These are phyloP conservation scores for Erucastrum elatum DNA, from an alignment of 345 rosid genomes.

Conservation along the genomic window DNA sequence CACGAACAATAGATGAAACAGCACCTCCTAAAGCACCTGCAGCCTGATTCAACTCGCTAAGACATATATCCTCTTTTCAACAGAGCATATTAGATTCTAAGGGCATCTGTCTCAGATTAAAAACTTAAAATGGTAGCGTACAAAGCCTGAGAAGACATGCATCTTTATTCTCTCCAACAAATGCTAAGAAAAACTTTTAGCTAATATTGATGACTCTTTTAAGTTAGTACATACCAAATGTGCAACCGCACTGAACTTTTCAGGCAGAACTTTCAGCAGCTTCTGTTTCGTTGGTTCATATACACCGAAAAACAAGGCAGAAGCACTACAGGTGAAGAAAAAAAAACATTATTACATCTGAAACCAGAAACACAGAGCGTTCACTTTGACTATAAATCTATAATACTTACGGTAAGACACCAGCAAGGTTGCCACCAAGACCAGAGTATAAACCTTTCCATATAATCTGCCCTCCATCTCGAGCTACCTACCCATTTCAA, in stretches of 20 bases:
- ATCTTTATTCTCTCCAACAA: not conserved
- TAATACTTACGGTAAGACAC: slow-evolving; percentile 82
- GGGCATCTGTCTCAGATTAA: slow-evolving; percentile 6
- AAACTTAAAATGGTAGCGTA: not conserved
- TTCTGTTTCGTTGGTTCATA: slow-evolving; percentile 71
- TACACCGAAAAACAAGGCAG: slow-evolving; percentile 66
- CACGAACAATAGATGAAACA: slow-evolving; percentile 73
- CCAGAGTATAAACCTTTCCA: slow-evolving; percentile 84
- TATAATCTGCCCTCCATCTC: slow-evolving; percentile 62
- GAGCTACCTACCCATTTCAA: slow-evolving; percentile 54
- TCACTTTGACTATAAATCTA: not conserved
- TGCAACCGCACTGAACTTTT: slow-evolving; percentile 60
- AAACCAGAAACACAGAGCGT: not conserved
- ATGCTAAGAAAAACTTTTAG: not conserved
- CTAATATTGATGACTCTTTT: not conserved
- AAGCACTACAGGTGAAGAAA: slow-evolving; percentile 50
- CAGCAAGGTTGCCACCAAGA: slow-evolving; percentile 80
- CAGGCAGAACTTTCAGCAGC: slow-evolving; percentile 52
- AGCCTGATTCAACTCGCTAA: slow-evolving; percentile 53
- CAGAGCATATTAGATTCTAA: slow-evolving; percentile 1
- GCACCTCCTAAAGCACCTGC: slow-evolving; percentile 83
- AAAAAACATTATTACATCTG: slow-evolving; percentile 7
- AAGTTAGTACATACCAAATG: slow-evolving; percentile 60
- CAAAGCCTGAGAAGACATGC: slow-evolving; percentile 17
- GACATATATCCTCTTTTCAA: slow-evolving; percentile 6